These are phyloP conservation scores for Myriosclerotinia curreyana DNA, from an alignment of 2,329 filamentous ascomycete species.

Conservation along the genomic window DNA sequence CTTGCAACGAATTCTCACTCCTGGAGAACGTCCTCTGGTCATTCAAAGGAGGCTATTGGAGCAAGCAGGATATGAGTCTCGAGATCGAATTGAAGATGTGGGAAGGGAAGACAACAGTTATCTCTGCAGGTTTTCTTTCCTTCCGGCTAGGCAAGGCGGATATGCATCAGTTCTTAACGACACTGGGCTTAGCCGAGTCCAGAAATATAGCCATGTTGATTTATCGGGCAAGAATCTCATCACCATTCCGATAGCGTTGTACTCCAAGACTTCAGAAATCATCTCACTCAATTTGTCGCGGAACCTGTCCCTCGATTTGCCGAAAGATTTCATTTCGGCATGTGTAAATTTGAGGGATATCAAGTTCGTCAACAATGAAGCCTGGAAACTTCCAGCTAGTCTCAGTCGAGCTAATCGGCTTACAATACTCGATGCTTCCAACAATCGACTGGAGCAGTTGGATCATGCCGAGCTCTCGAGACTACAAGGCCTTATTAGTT, in stretches of 20 bases:
- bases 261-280: conserved; percentile 87
- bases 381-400: conserved; percentile 78
- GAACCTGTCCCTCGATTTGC: conserved; percentile 87
- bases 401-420: conserved; percentile 76
- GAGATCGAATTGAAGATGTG: conserved; percentile 86
- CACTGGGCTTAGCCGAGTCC: conserved; percentile 73
- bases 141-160: conserved; percentile 83
- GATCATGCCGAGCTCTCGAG: conserved; percentile 79
- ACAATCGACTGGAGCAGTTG: conserved; percentile 85
- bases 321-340: conserved; percentile 92
- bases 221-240: conserved; percentile 85
- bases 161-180: conserved; percentile 72
- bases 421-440: conserved; percentile 90
- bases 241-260: conserved; percentile 91
- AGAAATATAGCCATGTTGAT: conserved; percentile 93
- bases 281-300: conserved; percentile 91
- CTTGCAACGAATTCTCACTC: conserved; percentile 74
- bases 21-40: conserved; percentile 76
- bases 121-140: conserved; percentile 90
- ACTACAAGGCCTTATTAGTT: conserved; percentile 73
- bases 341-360: conserved; percentile 91
- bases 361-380: conserved; percentile 93
- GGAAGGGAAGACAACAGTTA: conserved; percentile 98
- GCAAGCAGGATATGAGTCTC: conserved; percentile 85
- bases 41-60: conserved; percentile 90